Evolutionary conservation across 129 eudicot genomes (phyloP).

Genomic region (Ambrosia artemisiifolia): DNA sequence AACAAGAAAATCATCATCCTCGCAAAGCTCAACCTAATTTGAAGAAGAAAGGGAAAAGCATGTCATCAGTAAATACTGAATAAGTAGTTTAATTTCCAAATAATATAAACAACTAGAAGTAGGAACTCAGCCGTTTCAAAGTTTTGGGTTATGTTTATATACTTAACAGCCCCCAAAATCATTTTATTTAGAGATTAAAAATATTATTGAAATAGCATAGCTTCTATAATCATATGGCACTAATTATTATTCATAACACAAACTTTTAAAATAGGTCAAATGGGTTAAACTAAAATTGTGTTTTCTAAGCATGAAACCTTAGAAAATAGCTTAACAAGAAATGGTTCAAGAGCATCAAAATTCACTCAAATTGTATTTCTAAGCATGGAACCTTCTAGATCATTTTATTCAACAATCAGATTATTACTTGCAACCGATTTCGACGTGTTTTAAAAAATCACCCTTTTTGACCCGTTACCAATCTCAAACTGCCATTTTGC

Average conservation of each 20-base stretch:
- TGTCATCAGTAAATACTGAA: conserved; percentile 6
- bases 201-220: background rate
- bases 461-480: background rate
- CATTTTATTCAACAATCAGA: background rate
- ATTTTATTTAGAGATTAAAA: background rate
- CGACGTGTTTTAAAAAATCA: background rate
- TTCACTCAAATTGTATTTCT: background rate
- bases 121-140: background rate
- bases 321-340: background rate
- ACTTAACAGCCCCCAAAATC: background rate
- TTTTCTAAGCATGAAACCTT: too few species aligned
- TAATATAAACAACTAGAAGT: background rate
- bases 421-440: background rate
- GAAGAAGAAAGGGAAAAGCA: conserved; percentile 14
- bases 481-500: background rate
- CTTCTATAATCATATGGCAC: background rate
- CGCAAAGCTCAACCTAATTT: conserved; percentile 67
- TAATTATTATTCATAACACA: background rate
- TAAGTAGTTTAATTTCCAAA: conserved; percentile 5
- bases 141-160: background rate
- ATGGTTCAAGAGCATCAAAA: background rate
- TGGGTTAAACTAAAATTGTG: too few species aligned
- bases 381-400: background rate
- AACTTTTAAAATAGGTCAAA: background rate
- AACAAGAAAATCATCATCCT: conserved; percentile 81